phyloP scores from a whole-genome alignment of 2,329 filamentous ascomycete genomes.

The Fusarium sarcochroum region DNA sequence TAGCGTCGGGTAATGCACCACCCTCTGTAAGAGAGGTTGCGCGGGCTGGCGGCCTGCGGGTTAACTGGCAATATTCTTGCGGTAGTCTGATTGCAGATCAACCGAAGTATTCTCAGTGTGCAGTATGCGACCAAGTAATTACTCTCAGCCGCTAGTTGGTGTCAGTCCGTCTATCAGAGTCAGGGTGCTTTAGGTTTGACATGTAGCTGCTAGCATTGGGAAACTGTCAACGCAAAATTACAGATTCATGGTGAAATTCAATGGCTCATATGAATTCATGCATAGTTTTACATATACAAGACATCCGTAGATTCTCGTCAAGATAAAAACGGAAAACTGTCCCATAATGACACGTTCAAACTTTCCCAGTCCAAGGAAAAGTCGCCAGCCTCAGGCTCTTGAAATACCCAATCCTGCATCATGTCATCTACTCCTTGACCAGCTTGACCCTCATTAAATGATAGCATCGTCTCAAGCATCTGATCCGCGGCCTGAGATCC shows the following conservation, averaged over 20 bases:
- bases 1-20: conserved; percentile 42
- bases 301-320: not conserved
- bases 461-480: not conserved
- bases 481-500: not conserved
- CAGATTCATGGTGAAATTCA: no score
- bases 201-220: not conserved
- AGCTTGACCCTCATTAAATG: not conserved
- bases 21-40: not conserved
- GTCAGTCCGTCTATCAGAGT: no score
- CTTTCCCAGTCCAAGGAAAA: conserved; percentile 46
- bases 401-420: conserved; percentile 32
- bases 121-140: not conserved
- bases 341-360: conserved; percentile 46
- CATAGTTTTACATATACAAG: not conserved
- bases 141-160: not conserved
- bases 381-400: conserved; percentile 34
- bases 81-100: not conserved
- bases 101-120: not conserved
- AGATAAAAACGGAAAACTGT: conserved; percentile 44
- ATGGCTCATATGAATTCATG: not conserved
- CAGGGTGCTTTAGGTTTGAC: not conserved
- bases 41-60: no score
- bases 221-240: not conserved
- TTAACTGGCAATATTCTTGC: not conserved
- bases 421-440: conserved; percentile 13